Evolutionary conservation across 306 rosid genomes (phyloP), one percentile per base, ranked within the genome.

Genomic region (Prunus padus): DNA sequence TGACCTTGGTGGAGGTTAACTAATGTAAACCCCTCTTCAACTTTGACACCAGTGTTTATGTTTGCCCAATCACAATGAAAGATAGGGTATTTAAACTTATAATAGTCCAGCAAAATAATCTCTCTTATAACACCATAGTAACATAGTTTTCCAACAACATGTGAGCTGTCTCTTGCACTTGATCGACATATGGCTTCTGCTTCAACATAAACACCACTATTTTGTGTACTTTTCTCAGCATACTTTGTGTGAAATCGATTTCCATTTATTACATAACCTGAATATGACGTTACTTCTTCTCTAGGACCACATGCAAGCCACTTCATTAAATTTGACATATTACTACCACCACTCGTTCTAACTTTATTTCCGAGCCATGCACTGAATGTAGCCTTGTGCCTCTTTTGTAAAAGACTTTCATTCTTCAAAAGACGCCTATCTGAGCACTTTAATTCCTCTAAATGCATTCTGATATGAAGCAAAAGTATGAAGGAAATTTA

Each of bases 1-100:
- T 62, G 44, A 4, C 67, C 67, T 62, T 14, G 20, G n/a, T 62
- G 67, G n/a, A 62, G 67, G 25, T 62, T 62, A 3, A 30, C 67
- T 13, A 62, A 16, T 15, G 67, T 62, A 62, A 67, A 23, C 19
- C 40, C 33, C 13, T 66, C 52, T 18, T 49, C 26, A 2, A 49
- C 16, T 23, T 31, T 50, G 19, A 70, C 19, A 7, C 45, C 19
- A 30, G 18, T 51, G 1, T 7, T 18, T 3, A 51, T 52, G 18
- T 51, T 70, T 25, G 63, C 46, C 74, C 62, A 70, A 19, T 49
- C 26, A 52, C 74, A 70, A 19, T 28, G 19, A 52, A 70, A 70
- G 2, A 26, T 3, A 5, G 44, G 74, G 3, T 50, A 45, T 15
- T 28, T 26, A 19, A 49, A 47, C 0, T 14, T 19, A 8, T 3